Conservation (phyloP, 2,329 filamentous ascomycete species). For the Pseudogymnoascus sp. region DNA sequence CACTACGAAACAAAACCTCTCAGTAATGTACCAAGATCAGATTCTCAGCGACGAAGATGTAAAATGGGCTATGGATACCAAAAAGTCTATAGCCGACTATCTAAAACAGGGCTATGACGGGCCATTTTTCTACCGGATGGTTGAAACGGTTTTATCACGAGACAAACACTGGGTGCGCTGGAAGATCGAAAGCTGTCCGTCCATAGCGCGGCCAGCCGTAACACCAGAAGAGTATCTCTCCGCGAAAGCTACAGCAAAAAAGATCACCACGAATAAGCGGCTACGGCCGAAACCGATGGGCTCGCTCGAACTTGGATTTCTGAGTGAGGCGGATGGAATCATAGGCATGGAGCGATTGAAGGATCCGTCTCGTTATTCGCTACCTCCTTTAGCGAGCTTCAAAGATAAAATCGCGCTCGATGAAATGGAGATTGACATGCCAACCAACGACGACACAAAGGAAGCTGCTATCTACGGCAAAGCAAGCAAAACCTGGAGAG, state of each 20-base stretch:
- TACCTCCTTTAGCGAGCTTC: slow-evolving; percentile 65
- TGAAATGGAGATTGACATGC: slow-evolving; percentile 81
- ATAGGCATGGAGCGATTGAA: slow-evolving; percentile 64
- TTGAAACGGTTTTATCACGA: slow-evolving; percentile 87
- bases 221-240: slow-evolving; percentile 60
- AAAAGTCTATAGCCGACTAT: slow-evolving; percentile 71
- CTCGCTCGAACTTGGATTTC: slow-evolving; percentile 68
- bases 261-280: slow-evolving; percentile 62
- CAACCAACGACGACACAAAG: slow-evolving; percentile 52
- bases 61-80: slow-evolving; percentile 78
- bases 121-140: slow-evolving; percentile 91
- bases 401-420: slow-evolving; percentile 67
- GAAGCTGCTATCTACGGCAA: slow-evolving; percentile 60
- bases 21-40: slow-evolving; percentile 73
- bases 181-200: slow-evolving; percentile 90
- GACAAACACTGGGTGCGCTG: slow-evolving; percentile 99
- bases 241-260: slow-evolving; percentile 58
- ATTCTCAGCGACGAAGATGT: slow-evolving; percentile 76
- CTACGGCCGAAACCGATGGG: slow-evolving; percentile 62
- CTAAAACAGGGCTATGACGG: slow-evolving; percentile 74
- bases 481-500: slow-evolving; percentile 84
- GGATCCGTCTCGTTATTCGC: slow-evolving; percentile 52
- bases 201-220: slow-evolving; percentile 71
- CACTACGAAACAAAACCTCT: slow-evolving; percentile 62
- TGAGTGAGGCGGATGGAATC: slow-evolving; percentile 57